These are phyloP conservation scores for Mucor irregularis DNA, from an alignment of 371 early-diverging fungal species.

Conservation along the genomic window DNA sequence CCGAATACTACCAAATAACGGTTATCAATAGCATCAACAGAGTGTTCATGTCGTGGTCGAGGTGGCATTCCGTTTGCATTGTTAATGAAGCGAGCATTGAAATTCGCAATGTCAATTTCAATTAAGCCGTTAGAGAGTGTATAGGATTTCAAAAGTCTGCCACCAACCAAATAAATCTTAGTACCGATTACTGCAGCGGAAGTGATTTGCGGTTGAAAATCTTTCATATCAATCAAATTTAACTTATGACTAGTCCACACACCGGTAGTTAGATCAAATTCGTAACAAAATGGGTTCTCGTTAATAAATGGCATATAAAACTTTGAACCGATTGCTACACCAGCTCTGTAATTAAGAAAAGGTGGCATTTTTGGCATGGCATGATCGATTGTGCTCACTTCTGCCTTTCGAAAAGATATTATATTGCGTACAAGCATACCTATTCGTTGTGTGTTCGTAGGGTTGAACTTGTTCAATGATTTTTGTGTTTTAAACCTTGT, in stretches of 20 bases:
- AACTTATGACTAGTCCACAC: conserved; percentile 18
- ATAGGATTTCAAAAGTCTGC: conserved; percentile 26
- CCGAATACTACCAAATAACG: conserved; percentile 36
- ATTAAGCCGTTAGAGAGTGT: conserved; percentile 27
- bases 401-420: conserved; percentile 10
- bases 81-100: conserved; percentile 7
- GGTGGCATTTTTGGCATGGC: conserved; percentile 10
- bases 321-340: conserved; percentile 17
- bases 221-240: neutral
- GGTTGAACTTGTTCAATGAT: no score
- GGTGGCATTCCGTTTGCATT: conserved; percentile 25
- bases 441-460: neutral
- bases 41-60: conserved; percentile 36
- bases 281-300: conserved; percentile 23
- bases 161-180: conserved; percentile 29
- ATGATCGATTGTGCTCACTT: conserved; percentile 5
- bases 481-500: no score
- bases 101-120: conserved; percentile 19
- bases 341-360: conserved; percentile 25
- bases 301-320: conserved; percentile 34
- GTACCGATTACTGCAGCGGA: conserved; percentile 20
- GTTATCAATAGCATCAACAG: conserved; percentile 23
- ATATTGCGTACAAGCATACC: conserved; percentile 16
- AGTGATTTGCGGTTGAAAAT: conserved; percentile 25
- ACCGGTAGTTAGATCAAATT: conserved; percentile 19